These are phyloP conservation scores for Arachis hypogaea DNA, from an alignment of 306 rosid genomes.

Conservation along the genomic window DNA sequence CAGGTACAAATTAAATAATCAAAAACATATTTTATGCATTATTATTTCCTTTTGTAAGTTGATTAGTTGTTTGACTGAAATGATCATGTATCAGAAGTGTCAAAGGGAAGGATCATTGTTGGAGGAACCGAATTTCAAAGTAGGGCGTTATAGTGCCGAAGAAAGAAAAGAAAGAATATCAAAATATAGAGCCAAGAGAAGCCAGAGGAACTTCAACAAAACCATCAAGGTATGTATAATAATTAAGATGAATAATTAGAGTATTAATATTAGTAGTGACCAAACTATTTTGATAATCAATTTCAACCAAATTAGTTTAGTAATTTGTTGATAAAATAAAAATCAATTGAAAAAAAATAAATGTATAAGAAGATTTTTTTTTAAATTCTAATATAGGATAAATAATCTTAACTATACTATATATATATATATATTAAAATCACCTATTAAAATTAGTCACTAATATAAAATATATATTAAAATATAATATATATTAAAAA, in stretches of 20 bases:
- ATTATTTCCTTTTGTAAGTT: neutral
- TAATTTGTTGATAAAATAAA: no score
- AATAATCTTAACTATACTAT: no score
- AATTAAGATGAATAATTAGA: neutral
- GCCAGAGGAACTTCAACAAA: slow-evolving; percentile 91
- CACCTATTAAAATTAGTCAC: no score
- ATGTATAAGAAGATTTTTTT: no score
- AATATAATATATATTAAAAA: no score
- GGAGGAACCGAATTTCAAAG: slow-evolving; percentile 74
- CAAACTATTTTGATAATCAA: no score
- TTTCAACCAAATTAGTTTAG: no score
- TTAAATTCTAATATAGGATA: no score
- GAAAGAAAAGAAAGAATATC: slow-evolving; percentile 88
- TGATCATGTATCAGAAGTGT: slow-evolving; percentile 53
- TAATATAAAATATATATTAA: no score
- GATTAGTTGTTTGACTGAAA: neutral
- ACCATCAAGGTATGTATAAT: slow-evolving; percentile 83
- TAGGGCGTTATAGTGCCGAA: slow-evolving; percentile 78
- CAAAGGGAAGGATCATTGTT: slow-evolving; percentile 48
- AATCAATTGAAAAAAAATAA: no score
- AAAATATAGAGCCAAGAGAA: slow-evolving; percentile 88
- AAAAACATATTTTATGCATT: neutral
- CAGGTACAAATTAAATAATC: slow-evolving; percentile 51
- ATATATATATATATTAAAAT: no score
- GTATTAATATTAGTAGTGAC: neutral